Base-by-base conservation (phyloP, 1,284 basidiomycete genomes). In the Puccinia hordei region DNA sequence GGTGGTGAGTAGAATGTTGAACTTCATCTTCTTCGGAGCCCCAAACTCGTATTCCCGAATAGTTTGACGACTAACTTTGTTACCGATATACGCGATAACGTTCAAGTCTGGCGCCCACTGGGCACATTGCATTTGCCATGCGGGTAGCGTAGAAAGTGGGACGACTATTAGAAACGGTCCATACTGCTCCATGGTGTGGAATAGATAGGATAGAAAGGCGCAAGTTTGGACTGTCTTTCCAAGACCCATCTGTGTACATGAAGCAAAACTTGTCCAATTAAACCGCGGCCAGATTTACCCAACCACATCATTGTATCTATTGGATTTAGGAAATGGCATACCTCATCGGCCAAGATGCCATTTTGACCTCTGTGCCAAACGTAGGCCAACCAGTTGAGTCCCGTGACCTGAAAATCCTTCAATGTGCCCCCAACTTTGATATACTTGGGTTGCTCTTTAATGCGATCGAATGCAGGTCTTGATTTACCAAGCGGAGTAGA, bases 171-270 rank as follows among this genome's bases (percentile, higher is more conserved):
- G 89, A 89, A 95, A 98, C 1, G 97, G 97, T 0, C 97, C 97
- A 85, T 93, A 98, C 86, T 99, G 96, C 80, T 92, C 90, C 87
- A 92, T 89, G 82, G 93, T 90, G 86, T 99, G 94, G 88, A 93
- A 97, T 76, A 99, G 92, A 85, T 94, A 99, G 0, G 94, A 96
- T 46, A 99, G 88, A 88, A 97, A 98, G 0, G 95, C 88, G 27
- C 98, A 96, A 0, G 95, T 97, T 88, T 99, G 97, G 13, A 99
- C 95, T 8, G 96, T 86, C 90, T 99, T 99, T 76, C 97, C 97
- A 24, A 99, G 91, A 86, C 97, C 97, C 97, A 99, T 99, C 89
- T 87, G 65, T 49, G 41, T 38, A 61, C 59, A 53, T 46, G 24
- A 30, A 44, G 13, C 51, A 53, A 35, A 53, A 33, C 27, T 46